Evolutionary conservation across 257 asterid genomes (phyloP).

Genomic region (Nicotiana benthamiana): DNA sequence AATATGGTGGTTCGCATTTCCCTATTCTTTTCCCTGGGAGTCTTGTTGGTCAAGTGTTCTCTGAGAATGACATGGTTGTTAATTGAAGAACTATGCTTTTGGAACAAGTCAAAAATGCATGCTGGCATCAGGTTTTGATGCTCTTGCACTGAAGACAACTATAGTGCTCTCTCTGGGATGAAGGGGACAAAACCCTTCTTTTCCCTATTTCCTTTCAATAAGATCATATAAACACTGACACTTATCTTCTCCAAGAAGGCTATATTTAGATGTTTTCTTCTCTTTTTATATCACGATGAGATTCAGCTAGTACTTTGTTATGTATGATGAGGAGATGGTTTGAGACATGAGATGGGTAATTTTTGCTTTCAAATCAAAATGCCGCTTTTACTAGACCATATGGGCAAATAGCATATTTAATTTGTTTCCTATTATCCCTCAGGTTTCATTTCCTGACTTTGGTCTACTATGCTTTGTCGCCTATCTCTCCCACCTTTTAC

Average conservation of each 20-base stretch:
- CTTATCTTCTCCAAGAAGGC: neutral
- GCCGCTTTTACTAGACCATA: neutral
- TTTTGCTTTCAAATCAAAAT: neutral
- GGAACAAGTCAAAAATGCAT: neutral
- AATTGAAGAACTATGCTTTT: neutral
- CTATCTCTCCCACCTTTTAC: neutral
- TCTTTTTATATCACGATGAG: neutral
- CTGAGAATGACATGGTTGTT: neutral
- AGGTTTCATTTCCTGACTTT: neutral
- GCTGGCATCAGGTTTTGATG: neutral
- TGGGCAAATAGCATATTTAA: neutral
- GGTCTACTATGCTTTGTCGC: neutral
- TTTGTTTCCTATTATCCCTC: neutral
- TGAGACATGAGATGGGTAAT: neutral
- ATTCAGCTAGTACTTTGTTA: neutral
- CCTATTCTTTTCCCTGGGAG: neutral
- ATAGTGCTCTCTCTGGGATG: neutral
- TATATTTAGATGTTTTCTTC: neutral
- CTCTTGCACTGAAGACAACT: neutral
- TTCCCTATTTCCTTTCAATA: neutral
- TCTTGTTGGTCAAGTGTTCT: neutral
- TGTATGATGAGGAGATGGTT: neutral
- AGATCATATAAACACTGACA: neutral
- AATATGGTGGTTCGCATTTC: neutral
- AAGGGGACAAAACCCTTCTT: neutral